Evolutionary conservation across 495 filamentous ascomycete species (phyloP).

Genomic region (Tricharina praecox): DNA sequence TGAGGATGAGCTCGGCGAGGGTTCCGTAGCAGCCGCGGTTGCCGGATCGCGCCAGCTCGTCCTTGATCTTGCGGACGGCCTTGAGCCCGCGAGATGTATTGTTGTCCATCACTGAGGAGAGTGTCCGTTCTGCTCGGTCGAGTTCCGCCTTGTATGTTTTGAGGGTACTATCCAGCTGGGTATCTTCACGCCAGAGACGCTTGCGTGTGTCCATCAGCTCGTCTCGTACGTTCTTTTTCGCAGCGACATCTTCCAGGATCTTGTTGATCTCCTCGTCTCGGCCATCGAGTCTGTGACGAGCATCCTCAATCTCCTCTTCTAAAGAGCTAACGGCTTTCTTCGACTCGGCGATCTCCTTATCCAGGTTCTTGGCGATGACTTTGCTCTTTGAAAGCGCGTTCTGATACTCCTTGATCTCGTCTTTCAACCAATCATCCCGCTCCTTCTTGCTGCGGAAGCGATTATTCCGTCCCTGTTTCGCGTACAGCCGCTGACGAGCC

Average conservation of each 20-base stretch:
- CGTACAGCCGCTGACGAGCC: constrained; percentile 62
- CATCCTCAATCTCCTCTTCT: constrained; percentile 51
- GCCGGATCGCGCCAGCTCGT: constrained; percentile 50
- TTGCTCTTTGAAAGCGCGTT: constrained; percentile 58
- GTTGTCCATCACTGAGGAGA: constrained; percentile 77
- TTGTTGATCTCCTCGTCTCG: constrained; percentile 54
- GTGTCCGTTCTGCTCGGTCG: constrained; percentile 52
- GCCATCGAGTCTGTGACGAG: constrained; percentile 60
- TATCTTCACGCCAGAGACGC: constrained; percentile 78
- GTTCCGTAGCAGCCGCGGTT: constrained; percentile 85
- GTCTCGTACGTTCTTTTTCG: constrained; percentile 65
- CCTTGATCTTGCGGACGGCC: constrained; percentile 62
- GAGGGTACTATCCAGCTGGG: constrained; percentile 64
- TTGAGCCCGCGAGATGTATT: constrained; percentile 69
- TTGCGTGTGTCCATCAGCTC: constrained; percentile 75
- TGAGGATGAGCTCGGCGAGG: constrained; percentile 73
- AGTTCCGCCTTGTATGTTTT: constrained; percentile 55
- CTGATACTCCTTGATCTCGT: constrained; percentile 68
- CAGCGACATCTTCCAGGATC: constrained; percentile 53
- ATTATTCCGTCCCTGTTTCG: constrained; percentile 82
- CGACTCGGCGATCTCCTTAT: constrained; percentile 66
- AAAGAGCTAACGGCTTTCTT: constrained; percentile 51
- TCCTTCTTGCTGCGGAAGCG: constrained; percentile 78
- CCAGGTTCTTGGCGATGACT: constrained; percentile 60
- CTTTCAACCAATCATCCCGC: constrained; percentile 65